These are phyloP conservation scores for Primulina huaijiensis DNA, from an alignment of 257 asterid genomes.

Conservation along the genomic window DNA sequence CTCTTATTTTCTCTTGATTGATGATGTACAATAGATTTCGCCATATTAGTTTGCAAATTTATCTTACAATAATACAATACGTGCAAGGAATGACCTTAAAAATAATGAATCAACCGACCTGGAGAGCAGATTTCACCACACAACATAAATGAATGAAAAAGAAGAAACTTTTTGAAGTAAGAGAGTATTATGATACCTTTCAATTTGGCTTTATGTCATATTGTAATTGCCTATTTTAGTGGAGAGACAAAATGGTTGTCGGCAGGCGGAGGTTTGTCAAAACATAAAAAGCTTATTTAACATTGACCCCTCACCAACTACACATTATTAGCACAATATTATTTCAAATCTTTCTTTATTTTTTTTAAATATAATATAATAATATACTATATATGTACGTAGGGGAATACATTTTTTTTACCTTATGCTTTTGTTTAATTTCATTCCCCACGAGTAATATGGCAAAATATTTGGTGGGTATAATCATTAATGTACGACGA, in stretches of 20 bases:
- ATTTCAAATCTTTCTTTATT: no score
- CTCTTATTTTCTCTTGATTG: no score
- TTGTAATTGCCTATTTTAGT: background rate
- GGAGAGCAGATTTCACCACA: no score
- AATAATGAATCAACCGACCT: no score
- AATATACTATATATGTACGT: no score
- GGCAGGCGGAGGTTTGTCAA: background rate
- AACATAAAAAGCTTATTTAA: background rate
- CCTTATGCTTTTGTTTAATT: constrained; percentile 26
- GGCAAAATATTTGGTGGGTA: constrained; percentile 26
- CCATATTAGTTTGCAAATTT: no score
- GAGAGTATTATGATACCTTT: background rate
- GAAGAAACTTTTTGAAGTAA: background rate
- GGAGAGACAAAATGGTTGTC: background rate
- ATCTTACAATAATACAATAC: no score
- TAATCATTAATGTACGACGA: constrained; percentile 38
- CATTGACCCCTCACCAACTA: constrained; percentile 1
- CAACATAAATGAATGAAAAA: no score
- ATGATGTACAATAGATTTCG: no score
- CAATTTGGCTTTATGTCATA: background rate
- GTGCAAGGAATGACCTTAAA: no score
- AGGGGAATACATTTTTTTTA: background rate
- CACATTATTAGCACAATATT: background rate
- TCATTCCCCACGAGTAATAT: constrained; percentile 28
- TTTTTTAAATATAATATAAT: no score